A percentile compares a stretch with the other conserved stretches of the same genome.
Conservation (phyloP, 148 eudicot species). For the Cornus kousa region DNA sequence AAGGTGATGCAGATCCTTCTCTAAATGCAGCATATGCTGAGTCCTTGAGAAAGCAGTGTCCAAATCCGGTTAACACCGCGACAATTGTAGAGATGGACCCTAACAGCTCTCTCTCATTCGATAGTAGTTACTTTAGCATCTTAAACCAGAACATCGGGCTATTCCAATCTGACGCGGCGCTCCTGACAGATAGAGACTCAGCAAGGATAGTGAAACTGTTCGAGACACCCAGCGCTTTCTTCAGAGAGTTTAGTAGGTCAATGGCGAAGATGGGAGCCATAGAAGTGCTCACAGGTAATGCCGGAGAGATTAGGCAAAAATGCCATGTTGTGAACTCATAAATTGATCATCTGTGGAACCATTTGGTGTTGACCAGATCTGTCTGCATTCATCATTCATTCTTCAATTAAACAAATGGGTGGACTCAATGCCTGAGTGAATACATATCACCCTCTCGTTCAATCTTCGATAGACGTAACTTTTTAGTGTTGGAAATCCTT, state of each 20-base stretch:
- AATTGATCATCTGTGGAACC: too few species aligned
- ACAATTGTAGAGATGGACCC: slow-evolving; percentile 54
- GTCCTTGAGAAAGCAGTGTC: slow-evolving; percentile 33
- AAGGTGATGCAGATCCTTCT: slow-evolving; percentile 49
- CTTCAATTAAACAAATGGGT: too few species aligned
- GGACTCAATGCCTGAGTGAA: too few species aligned
- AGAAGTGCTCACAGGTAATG: slow-evolving; percentile 17
- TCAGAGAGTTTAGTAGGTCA: slow-evolving; percentile 20
- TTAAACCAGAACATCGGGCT: slow-evolving; percentile 31
- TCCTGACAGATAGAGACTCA: slow-evolving; percentile 24
- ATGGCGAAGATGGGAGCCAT: slow-evolving; percentile 30
- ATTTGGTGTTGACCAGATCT: too few species aligned
- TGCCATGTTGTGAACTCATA: slow-evolving; percentile 34
- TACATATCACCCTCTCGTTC: too few species aligned
- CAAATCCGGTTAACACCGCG: slow-evolving; percentile 11
- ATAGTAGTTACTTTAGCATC: slow-evolving; percentile 28
- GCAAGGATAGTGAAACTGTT: slow-evolving; percentile 1
- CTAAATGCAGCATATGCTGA: slow-evolving; percentile 38
- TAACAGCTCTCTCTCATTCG: slow-evolving; percentile 32
- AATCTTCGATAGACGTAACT: too few species aligned
- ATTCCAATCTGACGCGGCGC: slow-evolving; percentile 57
- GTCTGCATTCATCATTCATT: too few species aligned
- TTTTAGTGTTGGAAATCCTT: background rate
- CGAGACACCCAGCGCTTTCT: background rate
- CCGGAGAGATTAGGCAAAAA: slow-evolving; percentile 29